These are phyloP conservation scores for Podospora didyma DNA, from an alignment of 495 filamentous ascomycete species.

Conservation along the genomic window DNA sequence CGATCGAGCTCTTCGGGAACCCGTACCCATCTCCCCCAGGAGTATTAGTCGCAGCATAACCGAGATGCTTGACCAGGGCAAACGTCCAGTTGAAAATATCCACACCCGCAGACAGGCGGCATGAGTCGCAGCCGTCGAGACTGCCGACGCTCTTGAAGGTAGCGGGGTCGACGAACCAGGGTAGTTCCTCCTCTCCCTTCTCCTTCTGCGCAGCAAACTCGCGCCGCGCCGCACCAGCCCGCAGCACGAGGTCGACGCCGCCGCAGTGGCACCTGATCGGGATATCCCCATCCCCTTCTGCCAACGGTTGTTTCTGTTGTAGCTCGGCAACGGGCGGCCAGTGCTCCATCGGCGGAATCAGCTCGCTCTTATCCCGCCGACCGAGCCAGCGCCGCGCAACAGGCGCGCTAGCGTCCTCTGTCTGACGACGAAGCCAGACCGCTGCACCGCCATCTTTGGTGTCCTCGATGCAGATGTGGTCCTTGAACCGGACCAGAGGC, in stretches of 20 bases:
- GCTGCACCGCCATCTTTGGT: constrained; percentile 43
- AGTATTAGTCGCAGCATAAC: constrained; percentile 5
- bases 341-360: constrained; percentile 2
- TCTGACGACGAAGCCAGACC: constrained; percentile 30
- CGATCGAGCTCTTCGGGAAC: constrained; percentile 18
- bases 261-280: constrained; percentile 46
- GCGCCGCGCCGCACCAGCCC: constrained; percentile 1
- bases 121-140: constrained; percentile 50
- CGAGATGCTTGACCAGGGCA: constrained; percentile 19
- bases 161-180: constrained; percentile 39
- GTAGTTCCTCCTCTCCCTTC: constrained; percentile 11
- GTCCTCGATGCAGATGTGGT: constrained; percentile 42
- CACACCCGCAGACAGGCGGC: constrained; percentile 41
- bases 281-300: constrained; percentile 2
- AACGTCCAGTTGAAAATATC: constrained; percentile 47
- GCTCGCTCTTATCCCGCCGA: constrained; percentile 14
- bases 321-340: not conserved
- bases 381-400: constrained; percentile 17
- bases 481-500: constrained; percentile 30
- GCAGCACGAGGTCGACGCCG: constrained; percentile 39
- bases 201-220: not conserved
- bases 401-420: constrained; percentile 12
- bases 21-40: not conserved
- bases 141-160: constrained; percentile 37
- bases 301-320: not conserved